A percentile compares a stretch with the other conserved stretches of the same genome.
phyloP scores from a whole-genome alignment of 345 rosid species.

The Eucalyptus curtisii region DNA sequence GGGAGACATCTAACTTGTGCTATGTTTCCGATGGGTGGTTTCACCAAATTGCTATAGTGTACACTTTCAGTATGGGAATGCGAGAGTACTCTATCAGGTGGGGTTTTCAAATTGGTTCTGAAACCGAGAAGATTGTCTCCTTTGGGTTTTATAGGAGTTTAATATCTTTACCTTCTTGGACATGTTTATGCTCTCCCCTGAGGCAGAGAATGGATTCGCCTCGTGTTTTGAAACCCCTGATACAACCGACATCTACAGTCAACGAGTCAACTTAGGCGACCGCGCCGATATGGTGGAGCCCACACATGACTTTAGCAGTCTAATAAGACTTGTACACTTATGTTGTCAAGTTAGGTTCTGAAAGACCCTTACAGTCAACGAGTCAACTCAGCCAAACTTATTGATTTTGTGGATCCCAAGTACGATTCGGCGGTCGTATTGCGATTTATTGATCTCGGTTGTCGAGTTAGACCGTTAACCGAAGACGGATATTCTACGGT shows the following conservation, averaged over 20 bases:
- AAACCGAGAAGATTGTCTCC: neutral
- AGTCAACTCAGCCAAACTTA: neutral
- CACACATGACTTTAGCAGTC: neutral
- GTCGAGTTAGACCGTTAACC: neutral
- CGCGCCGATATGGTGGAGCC: too few species aligned
- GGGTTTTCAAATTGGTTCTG: neutral
- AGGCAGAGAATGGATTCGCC: neutral
- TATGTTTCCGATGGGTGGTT: neutral
- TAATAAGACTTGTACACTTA: neutral
- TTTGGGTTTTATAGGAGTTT: neutral
- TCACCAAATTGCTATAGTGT: neutral
- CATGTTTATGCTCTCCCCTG: neutral
- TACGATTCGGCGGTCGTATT: rapidly evolving
- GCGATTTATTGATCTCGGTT: rapidly evolving
- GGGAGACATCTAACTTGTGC: neutral
- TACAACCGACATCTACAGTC: neutral
- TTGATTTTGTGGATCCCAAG: neutral
- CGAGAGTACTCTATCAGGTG: neutral
- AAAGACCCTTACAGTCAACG: neutral
- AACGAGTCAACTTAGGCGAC: neutral
- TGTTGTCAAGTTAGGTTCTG: neutral
- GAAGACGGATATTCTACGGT: neutral
- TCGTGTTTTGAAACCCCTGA: rapidly evolving
- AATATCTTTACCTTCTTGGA: neutral
- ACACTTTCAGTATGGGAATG: neutral